phyloP scores from a whole-genome alignment of 768 basidiomycete species.

The Boletus subparvulus region DNA sequence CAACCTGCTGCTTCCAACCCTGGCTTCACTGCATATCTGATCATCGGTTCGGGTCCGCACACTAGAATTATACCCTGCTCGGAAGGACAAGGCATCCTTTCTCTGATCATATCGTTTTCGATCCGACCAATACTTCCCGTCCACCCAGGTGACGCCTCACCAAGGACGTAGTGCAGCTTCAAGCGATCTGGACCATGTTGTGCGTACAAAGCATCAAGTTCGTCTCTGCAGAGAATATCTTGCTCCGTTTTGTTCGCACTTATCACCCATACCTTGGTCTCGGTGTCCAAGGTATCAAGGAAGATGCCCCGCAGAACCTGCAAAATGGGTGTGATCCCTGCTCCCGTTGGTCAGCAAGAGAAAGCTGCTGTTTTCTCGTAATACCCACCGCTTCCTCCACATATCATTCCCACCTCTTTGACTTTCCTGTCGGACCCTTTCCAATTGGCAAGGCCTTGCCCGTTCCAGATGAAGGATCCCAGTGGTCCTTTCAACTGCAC shows the following conservation, averaged over 20 bases:
- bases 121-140: constrained; percentile 42
- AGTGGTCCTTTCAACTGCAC: constrained; percentile 61
- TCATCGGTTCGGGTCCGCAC: constrained; percentile 51
- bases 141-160: constrained; percentile 37
- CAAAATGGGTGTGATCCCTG: constrained; percentile 56
- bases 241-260: constrained; percentile 46
- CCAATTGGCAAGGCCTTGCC: constrained; percentile 38
- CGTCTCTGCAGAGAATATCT: constrained; percentile 52
- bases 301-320: constrained; percentile 53
- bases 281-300: constrained; percentile 35
- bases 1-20: constrained; percentile 35
- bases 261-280: constrained; percentile 47
- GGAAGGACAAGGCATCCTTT: constrained; percentile 41
- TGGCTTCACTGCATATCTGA: constrained; percentile 31
- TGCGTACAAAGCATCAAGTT: constrained; percentile 42
- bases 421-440: constrained; percentile 36
- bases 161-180: constrained; percentile 46
- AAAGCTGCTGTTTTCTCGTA: background rate
- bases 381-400: constrained; percentile 52
- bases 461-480: constrained; percentile 55
- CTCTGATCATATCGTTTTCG: constrained; percentile 35
- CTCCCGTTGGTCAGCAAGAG: background rate
- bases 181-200: constrained; percentile 33
- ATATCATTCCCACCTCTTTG: constrained; percentile 51
- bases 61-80: constrained; percentile 43